Base-by-base conservation (phyloP, 2,329 filamentous ascomycete genomes). In the Karstenula rhodostoma region DNA sequence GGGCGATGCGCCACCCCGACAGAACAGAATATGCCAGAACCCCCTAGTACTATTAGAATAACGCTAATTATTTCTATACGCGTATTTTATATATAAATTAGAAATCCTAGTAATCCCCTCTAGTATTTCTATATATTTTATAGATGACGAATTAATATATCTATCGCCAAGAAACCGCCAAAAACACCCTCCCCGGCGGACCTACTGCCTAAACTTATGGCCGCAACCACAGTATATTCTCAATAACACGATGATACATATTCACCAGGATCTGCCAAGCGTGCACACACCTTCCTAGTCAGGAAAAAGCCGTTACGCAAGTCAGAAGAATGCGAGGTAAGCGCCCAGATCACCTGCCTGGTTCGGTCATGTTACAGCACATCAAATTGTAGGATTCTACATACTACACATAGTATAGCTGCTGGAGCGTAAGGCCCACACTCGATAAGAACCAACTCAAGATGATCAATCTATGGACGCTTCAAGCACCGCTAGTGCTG, bases 271-370 rank as follows among this genome's bases (percentile, higher is more conserved):
- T 6, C 25, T 15, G 7, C 33, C 23, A n/a, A 32, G 32, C 19
- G 25, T 17, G 22, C 25, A 9, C n/a, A 32, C 22, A 54, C 51
- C 51, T 54, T 54, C 51, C 51, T 54, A 54, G 17, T 5, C 10
- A 23, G 37, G 51, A 6, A 54, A 44, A 44, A 8, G 23, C 10
- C 3, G 7, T 29, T 22, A 27, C 4, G n/a, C 35, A 29, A 17
- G 8, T n/a, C 25, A 22, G 15, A 23, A 17, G 8, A 19, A 15
- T 9, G 7, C 17, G 25, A 17, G 29, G 17, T 44, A 32, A 43
- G 23, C n/a, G 25, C 40, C 32, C 32, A 54, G 6, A 25, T 22
- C 29, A 54, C 51, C 51, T 54, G 51, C 51, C 51, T 22, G 9
- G 32, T 54, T 27, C 13, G 37, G 37, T 44, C 23, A 37, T 10